A percentile compares a stretch with the other conserved stretches of the same genome.
Conservation (phyloP, 2,329 filamentous ascomycete species). For the Trichoderma semiorbis region DNA sequence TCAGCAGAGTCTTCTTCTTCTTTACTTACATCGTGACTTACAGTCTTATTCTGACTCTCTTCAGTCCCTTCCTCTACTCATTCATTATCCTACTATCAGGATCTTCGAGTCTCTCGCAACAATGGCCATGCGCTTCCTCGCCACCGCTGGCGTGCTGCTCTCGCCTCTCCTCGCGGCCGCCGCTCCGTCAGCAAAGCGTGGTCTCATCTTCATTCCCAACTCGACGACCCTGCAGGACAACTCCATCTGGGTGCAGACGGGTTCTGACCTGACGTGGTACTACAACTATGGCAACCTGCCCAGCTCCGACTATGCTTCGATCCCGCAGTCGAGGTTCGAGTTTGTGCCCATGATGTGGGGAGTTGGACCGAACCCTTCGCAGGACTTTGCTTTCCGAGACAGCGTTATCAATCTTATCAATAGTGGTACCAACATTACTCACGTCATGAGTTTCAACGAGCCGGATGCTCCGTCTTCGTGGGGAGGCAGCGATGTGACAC, state of each 20-base stretch:
- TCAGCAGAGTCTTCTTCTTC: not conserved
- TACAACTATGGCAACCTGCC: conserved; percentile 70
- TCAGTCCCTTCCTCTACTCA: not conserved
- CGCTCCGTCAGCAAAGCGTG: conserved; percentile 56
- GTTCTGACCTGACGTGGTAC: conserved; percentile 71
- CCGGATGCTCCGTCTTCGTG: conserved; percentile 57
- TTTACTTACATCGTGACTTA: not conserved
- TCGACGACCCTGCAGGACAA: conserved; percentile 57
- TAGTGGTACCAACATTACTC: conserved; percentile 54
- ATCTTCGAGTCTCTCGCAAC: not conserved
- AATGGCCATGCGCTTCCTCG: not conserved
- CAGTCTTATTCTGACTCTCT: not conserved
- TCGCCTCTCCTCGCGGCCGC: conserved; percentile 21
- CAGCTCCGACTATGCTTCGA: conserved; percentile 46
- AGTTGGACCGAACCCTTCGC: conserved; percentile 40
- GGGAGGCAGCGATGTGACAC: conserved; percentile 62
- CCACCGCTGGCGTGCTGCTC: conserved; percentile 13
- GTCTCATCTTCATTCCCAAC: conserved; percentile 67
- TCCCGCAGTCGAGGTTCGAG: conserved; percentile 56
- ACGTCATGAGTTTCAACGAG: conserved; percentile 75
- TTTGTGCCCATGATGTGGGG: conserved; percentile 85
- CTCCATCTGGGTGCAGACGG: conserved; percentile 56
- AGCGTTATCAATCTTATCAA: conserved; percentile 54
- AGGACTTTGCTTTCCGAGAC: conserved; percentile 58
- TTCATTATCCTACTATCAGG: not conserved